A percentile compares a stretch with the other conserved stretches of the same genome.
These are phyloP conservation scores for Penicillium ucsense DNA, from an alignment of 495 filamentous ascomycete genomes.

Conservation along the genomic window DNA sequence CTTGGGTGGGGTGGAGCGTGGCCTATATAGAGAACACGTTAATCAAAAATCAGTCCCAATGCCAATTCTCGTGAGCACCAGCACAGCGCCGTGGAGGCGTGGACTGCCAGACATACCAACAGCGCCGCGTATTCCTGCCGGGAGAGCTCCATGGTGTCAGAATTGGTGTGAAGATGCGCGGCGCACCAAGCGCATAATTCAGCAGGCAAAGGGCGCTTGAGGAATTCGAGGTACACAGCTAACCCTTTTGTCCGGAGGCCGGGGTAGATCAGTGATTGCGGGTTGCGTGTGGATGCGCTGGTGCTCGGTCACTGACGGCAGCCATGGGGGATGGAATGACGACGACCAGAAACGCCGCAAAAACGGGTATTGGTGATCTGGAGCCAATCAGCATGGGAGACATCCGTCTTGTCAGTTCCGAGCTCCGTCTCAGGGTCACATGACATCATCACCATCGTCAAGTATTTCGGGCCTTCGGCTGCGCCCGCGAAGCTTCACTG, in stretches of 20 bases:
- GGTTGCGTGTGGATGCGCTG: conserved; percentile 9
- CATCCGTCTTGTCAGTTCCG: neutral
- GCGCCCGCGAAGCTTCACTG: neutral
- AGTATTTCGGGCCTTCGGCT: neutral
- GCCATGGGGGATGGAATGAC: conserved; percentile 21
- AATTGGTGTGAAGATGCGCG: conserved; percentile 20
- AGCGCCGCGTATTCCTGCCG: conserved; percentile 91
- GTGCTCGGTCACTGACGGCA: conserved; percentile 16
- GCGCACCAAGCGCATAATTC: conserved; percentile 33
- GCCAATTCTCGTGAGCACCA: neutral
- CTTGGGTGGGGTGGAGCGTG: conserved; percentile 73
- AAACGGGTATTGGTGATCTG: conserved; percentile 1
- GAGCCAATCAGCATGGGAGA: neutral
- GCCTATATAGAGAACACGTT: conserved; percentile 41
- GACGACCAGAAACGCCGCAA: conserved; percentile 8
- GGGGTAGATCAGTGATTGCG: conserved; percentile 15
- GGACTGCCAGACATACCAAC: conserved; percentile 57
- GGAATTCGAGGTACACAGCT: conserved; percentile 3
- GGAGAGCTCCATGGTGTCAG: conserved; percentile 61
- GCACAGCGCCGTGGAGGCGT: conserved; percentile 2
- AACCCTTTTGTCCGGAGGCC: neutral
- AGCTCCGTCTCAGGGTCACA: conserved; percentile 5
- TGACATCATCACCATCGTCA: conserved; percentile 10
- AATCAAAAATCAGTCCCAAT: too few species aligned
- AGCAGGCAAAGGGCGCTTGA: conserved; percentile 3